These are phyloP conservation scores for Cucurbitaria berberidis DNA, from an alignment of 2,329 filamentous ascomycete genomes.

Conservation along the genomic window DNA sequence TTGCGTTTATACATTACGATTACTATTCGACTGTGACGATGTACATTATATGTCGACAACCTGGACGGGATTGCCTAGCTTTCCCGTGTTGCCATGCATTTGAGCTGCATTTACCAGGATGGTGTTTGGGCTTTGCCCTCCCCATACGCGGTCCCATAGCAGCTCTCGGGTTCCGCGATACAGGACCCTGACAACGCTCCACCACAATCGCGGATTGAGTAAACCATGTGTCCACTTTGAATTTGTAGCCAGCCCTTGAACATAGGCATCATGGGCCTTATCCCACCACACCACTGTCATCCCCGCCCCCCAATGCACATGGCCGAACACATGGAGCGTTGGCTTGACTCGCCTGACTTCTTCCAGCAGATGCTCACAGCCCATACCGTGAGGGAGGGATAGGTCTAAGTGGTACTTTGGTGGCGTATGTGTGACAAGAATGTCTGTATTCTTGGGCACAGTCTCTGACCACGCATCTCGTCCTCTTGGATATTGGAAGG, in stretches of 20 bases:
- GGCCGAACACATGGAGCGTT: constrained; percentile 80
- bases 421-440: constrained; percentile 82
- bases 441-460: constrained; percentile 74
- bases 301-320: constrained; percentile 79
- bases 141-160: constrained; percentile 67
- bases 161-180: constrained; percentile 61
- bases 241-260: constrained; percentile 62
- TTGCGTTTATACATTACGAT: constrained; percentile 34
- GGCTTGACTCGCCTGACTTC: constrained; percentile 79
- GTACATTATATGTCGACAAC: constrained; percentile 48
- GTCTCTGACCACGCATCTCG: constrained; percentile 74
- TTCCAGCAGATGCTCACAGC: constrained; percentile 71
- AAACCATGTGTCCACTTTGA: constrained; percentile 47
- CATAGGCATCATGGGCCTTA: constrained; percentile 72
- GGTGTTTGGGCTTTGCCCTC: constrained; percentile 57
- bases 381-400: constrained; percentile 65
- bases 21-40: constrained; percentile 27
- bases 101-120: constrained; percentile 68
- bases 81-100: constrained; percentile 56
- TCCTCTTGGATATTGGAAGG: constrained; percentile 74
- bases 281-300: constrained; percentile 76
- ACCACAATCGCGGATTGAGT: constrained; percentile 54
- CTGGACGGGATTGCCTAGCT: constrained; percentile 56
- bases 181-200: constrained; percentile 58
- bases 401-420: constrained; percentile 74